phyloP scores from a whole-genome alignment of 2,329 filamentous ascomycete genomes.

The Bipolaris sorokiniana region DNA sequence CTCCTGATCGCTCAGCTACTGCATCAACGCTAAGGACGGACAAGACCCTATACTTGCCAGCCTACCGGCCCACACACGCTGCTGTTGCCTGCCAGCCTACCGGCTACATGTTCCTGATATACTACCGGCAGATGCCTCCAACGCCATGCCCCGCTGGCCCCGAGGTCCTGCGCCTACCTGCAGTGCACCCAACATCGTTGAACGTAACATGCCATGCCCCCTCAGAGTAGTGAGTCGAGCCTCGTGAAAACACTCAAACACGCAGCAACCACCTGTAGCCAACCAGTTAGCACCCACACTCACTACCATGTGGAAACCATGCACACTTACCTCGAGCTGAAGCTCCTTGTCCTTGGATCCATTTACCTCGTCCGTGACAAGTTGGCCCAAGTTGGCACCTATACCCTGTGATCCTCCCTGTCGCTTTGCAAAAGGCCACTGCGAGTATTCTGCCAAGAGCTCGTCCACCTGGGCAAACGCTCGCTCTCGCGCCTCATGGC shows the following conservation, averaged over 20 bases:
- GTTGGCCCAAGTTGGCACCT: conserved; percentile 87
- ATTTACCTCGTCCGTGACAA: conserved; percentile 85
- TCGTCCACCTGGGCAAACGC: conserved; percentile 98
- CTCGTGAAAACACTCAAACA: conserved; percentile 97
- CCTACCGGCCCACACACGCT: conserved; percentile 4
- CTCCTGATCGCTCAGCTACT: conserved; percentile 31
- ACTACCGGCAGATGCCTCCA: conserved; percentile 12
- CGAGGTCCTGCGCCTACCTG: conserved; percentile 5
- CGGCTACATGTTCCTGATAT: conserved; percentile 15
- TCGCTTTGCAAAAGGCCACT: conserved; percentile 93
- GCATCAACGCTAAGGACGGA: conserved; percentile 36
- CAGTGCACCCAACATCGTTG: neutral
- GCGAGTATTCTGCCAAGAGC: conserved; percentile 91
- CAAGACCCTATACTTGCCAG: conserved; percentile 22
- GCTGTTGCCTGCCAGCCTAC: conserved; percentile 13
- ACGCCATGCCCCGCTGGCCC: conserved; percentile 18
- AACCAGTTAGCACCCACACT: conserved; percentile 28
- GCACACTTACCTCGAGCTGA: conserved; percentile 79
- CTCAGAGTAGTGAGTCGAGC: conserved; percentile 90
- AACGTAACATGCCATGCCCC: neutral
- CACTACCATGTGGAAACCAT: neutral
- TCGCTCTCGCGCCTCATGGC: conserved; percentile 90
- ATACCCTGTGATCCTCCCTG: conserved; percentile 78
- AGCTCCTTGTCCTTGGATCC: conserved; percentile 90
- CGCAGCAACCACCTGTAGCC: conserved; percentile 76